Evolutionary conservation across 1,139 yeast genomes (phyloP).

Genomic region (Candida pseudoviswanathii): DNA sequence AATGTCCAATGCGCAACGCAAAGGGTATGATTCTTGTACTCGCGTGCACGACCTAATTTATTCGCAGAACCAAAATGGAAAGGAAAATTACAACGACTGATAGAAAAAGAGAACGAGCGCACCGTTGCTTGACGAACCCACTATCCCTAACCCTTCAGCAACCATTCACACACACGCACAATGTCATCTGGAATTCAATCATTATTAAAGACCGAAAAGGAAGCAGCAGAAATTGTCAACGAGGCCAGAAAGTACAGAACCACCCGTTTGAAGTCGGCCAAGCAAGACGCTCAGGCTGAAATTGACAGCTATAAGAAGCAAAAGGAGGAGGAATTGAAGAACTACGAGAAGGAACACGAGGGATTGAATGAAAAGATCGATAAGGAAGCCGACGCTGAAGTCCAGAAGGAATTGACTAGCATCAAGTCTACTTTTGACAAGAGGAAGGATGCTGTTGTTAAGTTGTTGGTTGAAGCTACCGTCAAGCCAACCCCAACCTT

Average conservation of each 20-base stretch:
- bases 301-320: conserved; percentile 82
- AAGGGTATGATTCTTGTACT: background rate
- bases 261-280: conserved; percentile 89
- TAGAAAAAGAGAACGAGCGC: background rate
- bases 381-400: conserved; percentile 68
- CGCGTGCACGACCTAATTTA: conserved; percentile 3
- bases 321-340: conserved; percentile 81
- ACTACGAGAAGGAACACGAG: conserved; percentile 68
- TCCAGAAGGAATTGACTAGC: conserved; percentile 58
- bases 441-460: conserved; percentile 69
- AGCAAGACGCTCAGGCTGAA: conserved; percentile 88
- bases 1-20: background rate
- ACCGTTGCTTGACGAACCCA: background rate
- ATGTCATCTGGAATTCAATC: conserved; percentile 44
- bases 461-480: conserved; percentile 79
- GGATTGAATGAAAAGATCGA: conserved; percentile 70
- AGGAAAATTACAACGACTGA: conserved; percentile 1
- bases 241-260: conserved; percentile 89
- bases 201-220: conserved; percentile 78
- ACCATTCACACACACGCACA: background rate
- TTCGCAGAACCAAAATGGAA: background rate
- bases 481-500: conserved; percentile 77
- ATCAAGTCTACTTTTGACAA: conserved; percentile 64
- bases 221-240: conserved; percentile 92
- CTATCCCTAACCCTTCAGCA: background rate